phyloP scores from a whole-genome alignment of 768 basidiomycete genomes.

The Paxillus ammoniavirescens region DNA sequence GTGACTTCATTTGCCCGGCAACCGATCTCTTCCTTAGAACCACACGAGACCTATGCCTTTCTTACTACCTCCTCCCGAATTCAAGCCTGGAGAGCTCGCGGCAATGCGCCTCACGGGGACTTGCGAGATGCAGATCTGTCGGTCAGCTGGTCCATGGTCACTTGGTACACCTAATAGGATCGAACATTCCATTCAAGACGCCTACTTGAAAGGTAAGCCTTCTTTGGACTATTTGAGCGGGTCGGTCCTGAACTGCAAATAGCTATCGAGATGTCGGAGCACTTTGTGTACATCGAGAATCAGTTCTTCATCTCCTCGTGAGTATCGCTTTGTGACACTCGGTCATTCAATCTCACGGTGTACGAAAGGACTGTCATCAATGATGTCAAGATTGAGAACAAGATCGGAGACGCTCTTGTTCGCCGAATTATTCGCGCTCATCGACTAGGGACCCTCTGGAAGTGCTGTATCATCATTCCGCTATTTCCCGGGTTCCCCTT shows the following conservation, averaged over 20 bases:
- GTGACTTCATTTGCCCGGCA: not conserved
- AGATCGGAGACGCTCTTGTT: conserved; percentile 92
- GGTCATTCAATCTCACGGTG: not conserved
- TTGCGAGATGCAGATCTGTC: conserved; percentile 95
- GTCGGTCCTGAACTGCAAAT: conserved; percentile 3
- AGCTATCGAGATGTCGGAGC: conserved; percentile 93
- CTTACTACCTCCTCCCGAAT: conserved; percentile 90
- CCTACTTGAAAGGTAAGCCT: conserved; percentile 78
- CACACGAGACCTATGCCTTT: conserved; percentile 93
- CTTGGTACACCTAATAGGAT: conserved; percentile 82
- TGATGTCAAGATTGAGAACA: conserved; percentile 86
- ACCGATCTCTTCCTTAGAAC: conserved; percentile 51
- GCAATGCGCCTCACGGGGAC: conserved; percentile 88
- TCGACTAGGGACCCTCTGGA: conserved; percentile 79
- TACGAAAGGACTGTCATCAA: conserved; percentile 69
- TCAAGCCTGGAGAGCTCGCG: conserved; percentile 74
- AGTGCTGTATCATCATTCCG: conserved; percentile 90
- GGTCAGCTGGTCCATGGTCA: conserved; percentile 96
- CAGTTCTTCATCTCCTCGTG: conserved; percentile 91
- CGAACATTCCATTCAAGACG: conserved; percentile 93
- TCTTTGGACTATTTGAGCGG: not conserved
- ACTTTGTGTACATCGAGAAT: conserved; percentile 98
- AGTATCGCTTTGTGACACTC: conserved; percentile 23
- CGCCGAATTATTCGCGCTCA: conserved; percentile 88
- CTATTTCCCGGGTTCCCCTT: conserved; percentile 91